phyloP scores from a whole-genome alignment of 306 rosid species.

The Gynostemma pentaphyllum region DNA sequence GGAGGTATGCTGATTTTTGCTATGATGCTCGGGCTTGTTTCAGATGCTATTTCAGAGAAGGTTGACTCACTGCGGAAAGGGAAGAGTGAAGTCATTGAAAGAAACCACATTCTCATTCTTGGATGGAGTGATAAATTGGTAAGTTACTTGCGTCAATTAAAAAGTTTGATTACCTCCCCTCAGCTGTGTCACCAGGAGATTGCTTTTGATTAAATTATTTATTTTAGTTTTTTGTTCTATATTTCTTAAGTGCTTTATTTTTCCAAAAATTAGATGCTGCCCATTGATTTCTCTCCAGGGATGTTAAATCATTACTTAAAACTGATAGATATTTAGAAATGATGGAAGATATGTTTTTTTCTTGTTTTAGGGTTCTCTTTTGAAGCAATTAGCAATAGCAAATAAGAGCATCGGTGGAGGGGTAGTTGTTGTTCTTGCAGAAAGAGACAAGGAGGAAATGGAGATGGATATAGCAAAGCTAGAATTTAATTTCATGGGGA shows the following conservation, averaged over 20 bases:
- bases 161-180: not conserved
- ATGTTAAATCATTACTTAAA: not conserved
- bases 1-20: slow-evolving; percentile 99
- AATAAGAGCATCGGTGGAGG: slow-evolving; percentile 93
- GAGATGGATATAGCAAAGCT: slow-evolving; percentile 91
- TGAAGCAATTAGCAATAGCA: slow-evolving; percentile 94
- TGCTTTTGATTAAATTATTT: not conserved
- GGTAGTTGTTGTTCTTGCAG: slow-evolving; percentile 93
- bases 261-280: not conserved
- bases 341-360: slow-evolving; percentile 5
- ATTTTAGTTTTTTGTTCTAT: slow-evolving; percentile 1
- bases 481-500: slow-evolving; percentile 95
- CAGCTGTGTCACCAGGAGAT: not conserved
- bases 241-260: not conserved
- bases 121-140: slow-evolving; percentile 99
- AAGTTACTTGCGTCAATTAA: slow-evolving; percentile 14
- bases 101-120: slow-evolving; percentile 86
- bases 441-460: slow-evolving; percentile 98
- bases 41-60: slow-evolving; percentile 95
- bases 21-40: slow-evolving; percentile 96
- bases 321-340: not conserved
- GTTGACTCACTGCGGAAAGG: slow-evolving; percentile 96
- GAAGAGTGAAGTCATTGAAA: slow-evolving; percentile 95
- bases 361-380: slow-evolving; percentile 75
- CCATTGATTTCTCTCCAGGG: not conserved